Evolutionary conservation across 139 green algal species (phyloP), one percentile per base, ranked within the genome.

Genomic region (Closterium sp.): DNA sequence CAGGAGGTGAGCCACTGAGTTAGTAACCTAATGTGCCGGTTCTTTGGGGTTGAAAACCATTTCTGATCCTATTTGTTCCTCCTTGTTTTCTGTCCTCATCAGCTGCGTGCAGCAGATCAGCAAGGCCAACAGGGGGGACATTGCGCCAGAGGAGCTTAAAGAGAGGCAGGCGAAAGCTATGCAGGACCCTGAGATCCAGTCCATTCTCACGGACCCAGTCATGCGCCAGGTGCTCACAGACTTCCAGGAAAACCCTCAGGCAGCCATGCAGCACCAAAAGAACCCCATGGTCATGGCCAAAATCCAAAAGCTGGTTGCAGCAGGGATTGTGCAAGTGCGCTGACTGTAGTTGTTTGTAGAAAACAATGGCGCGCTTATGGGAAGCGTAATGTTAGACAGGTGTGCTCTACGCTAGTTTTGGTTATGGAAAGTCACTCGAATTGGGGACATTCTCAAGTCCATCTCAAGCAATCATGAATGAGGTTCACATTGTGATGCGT

Each of bases 121-220:
- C 32, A 91, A 89, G 88, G 92, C 42, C 30, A 90, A 86, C 70
- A 88, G 73, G 10, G 97, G 97, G 17, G 94, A 98, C 88, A 94
- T 96, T 1, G 96, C 31, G 45, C 96, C 98, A 70, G 98, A 98
- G 90, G 98, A 99, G 95, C 32, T 99, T n/a, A 97, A 98, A 93
- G 95, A 98, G 95, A 96, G 98, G 62, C 95, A 96, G 94, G 95
- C 94, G 24, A 95, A 96, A 30, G 97, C 96, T 1, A 98, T 99
- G 98, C 91, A 94, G 2, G 97, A 99, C 93, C 98, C 98, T 0
- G 98, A 99, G 95, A 96, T 98, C 31, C 98, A 99, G 95, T 87
- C 88, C 94, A 99, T 99, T 87, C 95, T 99, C 38, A 96, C 94
- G 2, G 98, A 99, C 96, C 98, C 98, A 27, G 92, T 99, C 91